Conservation (phyloP, 768 basidiomycete genomes). For the Tricholoma terreum region DNA sequence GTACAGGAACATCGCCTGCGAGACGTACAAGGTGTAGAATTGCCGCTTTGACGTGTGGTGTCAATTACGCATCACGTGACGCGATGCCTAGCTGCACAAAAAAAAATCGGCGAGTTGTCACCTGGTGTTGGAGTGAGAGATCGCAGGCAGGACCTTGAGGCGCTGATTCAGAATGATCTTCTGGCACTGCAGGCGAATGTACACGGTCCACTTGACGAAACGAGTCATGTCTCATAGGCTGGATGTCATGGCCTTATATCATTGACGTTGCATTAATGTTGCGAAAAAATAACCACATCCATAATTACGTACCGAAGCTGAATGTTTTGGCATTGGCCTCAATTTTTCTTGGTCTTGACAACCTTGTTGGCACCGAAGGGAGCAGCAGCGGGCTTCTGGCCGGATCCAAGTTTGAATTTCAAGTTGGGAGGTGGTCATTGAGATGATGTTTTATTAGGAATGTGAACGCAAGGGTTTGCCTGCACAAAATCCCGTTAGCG, state of each 20-base stretch:
- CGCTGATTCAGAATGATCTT: constrained; percentile 98
- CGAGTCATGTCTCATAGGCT: constrained; percentile 89
- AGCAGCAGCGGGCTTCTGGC: constrained; percentile 83
- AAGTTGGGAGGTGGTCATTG: constrained; percentile 93
- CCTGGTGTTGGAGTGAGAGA: too few relatives aligned
- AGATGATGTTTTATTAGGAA: constrained; percentile 63
- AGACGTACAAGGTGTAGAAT: too few relatives aligned
- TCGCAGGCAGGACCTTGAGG: constrained; percentile 96
- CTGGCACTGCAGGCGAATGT: constrained; percentile 95
- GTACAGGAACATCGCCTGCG: too few relatives aligned
- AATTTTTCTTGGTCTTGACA: constrained; percentile 83
- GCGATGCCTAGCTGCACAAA: too few relatives aligned
- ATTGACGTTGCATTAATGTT: neutral
- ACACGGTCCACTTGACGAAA: constrained; percentile 99
- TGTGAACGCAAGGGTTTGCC: constrained; percentile 21
- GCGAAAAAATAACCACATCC: neutral
- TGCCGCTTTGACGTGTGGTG: too few relatives aligned
- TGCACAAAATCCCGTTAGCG: constrained; percentile 36
- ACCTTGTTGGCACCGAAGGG: constrained; percentile 78
- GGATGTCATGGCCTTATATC: constrained; percentile 82
- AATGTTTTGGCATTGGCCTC: constrained; percentile 90
- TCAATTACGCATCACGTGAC: too few relatives aligned
- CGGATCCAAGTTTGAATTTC: constrained; percentile 66
- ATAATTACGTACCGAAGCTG: constrained; percentile 1
- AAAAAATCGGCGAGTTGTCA: too few relatives aligned